These are phyloP conservation scores for Sicyos edulis DNA, from an alignment of 306 rosid genomes.

Conservation along the genomic window DNA sequence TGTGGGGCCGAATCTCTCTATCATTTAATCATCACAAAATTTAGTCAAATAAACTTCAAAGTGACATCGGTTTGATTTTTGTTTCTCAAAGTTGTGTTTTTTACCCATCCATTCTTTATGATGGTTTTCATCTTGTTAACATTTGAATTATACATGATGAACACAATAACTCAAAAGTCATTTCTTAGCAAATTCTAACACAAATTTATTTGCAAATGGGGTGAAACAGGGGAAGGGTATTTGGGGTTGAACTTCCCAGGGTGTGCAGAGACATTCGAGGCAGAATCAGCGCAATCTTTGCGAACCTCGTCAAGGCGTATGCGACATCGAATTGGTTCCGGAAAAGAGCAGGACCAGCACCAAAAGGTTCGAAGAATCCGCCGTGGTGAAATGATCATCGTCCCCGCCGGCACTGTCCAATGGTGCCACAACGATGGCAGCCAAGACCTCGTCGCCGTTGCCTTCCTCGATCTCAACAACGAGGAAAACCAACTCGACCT, in stretches of 20 bases:
- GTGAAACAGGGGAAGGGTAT: slow-evolving; percentile 25
- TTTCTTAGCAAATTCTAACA: background rate
- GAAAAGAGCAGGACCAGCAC: slow-evolving; percentile 21
- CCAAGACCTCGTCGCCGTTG: slow-evolving; percentile 20
- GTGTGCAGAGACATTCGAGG: slow-evolving; percentile 27
- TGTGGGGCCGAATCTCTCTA: too few species aligned
- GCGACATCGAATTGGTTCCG: background rate
- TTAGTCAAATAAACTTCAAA: too few species aligned
- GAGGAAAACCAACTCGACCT: slow-evolving; percentile 27
- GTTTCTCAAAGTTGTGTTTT: too few species aligned
- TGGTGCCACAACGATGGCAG: slow-evolving; percentile 27
- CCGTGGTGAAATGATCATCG: slow-evolving; percentile 24
- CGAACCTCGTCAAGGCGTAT: background rate
- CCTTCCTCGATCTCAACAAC: slow-evolving; percentile 26
- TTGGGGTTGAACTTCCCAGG: slow-evolving; percentile 22
- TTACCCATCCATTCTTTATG: too few species aligned
- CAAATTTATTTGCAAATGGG: background rate
- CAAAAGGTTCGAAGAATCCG: slow-evolving; percentile 24
- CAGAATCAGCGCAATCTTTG: background rate
- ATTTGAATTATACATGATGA: too few species aligned
- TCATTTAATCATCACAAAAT: too few species aligned
- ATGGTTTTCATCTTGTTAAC: too few species aligned
- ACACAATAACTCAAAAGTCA: too few species aligned
- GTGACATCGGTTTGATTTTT: too few species aligned
- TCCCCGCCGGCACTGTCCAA: slow-evolving; percentile 19